Conservation (phyloP, 352 stramenopile genomes). For the Phytophthora cactorum region DNA sequence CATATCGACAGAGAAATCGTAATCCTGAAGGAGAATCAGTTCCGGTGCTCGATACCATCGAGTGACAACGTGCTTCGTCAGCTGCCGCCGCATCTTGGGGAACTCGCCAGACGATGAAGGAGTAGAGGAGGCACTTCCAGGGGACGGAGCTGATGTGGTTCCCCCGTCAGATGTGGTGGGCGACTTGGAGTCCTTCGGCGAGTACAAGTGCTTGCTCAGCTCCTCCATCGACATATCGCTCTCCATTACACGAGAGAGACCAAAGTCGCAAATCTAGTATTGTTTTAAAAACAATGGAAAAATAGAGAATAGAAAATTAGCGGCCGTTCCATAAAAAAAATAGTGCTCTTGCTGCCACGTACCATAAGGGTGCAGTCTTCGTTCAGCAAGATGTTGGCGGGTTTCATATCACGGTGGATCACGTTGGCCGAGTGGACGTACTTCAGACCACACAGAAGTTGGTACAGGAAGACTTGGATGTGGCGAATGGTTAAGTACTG, state of each 20-base stretch:
- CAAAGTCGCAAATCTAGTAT: conserved; percentile 83
- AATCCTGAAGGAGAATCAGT: conserved; percentile 95
- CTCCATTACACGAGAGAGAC: conserved; percentile 83
- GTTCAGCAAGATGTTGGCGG: conserved; percentile 90
- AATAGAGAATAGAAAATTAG: conserved; percentile 2
- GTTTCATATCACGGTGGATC: conserved; percentile 91
- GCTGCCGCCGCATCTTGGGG: conserved; percentile 86
- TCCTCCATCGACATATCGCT: conserved; percentile 81
- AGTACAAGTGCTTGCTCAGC: conserved; percentile 79
- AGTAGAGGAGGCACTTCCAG: conserved; percentile 68
- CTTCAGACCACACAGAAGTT: conserved; percentile 95
- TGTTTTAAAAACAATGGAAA: neutral
- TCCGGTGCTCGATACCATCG: conserved; percentile 98
- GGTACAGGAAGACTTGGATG: conserved; percentile 97
- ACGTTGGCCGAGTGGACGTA: conserved; percentile 95
- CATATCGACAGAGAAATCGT: conserved; percentile 98
- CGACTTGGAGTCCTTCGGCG: conserved; percentile 79
- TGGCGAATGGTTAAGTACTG: conserved; percentile 95
- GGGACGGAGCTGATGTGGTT: conserved; percentile 63
- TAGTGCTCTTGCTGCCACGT: neutral
- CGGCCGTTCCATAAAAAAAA: neutral
- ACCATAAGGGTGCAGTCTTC: conserved; percentile 88
- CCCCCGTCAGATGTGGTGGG: conserved; percentile 73
- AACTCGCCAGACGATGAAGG: conserved; percentile 68
- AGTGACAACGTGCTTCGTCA: conserved; percentile 99